Base-by-base conservation (phyloP, 306 rosid genomes). In the Sesbania bispinosa region DNA sequence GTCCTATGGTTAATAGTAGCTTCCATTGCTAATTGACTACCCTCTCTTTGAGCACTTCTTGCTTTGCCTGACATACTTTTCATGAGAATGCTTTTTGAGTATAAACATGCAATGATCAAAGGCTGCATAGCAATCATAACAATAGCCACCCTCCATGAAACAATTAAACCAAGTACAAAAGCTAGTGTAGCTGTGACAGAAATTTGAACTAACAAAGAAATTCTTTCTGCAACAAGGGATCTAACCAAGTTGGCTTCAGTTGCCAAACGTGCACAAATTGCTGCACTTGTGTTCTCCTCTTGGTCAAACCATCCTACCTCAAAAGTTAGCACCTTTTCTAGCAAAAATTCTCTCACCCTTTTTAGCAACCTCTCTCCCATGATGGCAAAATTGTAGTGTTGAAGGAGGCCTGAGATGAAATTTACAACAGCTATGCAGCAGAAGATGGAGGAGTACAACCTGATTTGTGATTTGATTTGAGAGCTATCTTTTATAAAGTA, bases 241-340 rank as follows among this genome's bases (percentile, higher is more conserved):
- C 85, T 60, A 32, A 92, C 86, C 83, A 83, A 66, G 81, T 83
- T 83, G 13, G 87, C 88, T 69, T 92, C 96, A 10, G 66, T 64
- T 4, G 91, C 88, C 21, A 89, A 75, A 14, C 78, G 77, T 26
- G 89, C 85, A 51, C 96, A 88, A 23, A 93, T 77, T 36, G 96
- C 85, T 26, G 89, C 96, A 64, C 96, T 90, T 0, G 88, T 77
- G 74, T 90, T 90, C n/a, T 86, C 91, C 13, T 90, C 88, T 67
- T 85, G 72, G 30, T 93, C 98, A 82, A 90, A 90, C 96, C 98
- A 93, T 54, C 91, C 92, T 36, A 93, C 79, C 82, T 90, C 96
- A 76, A 93, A 93, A 33, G 91, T 88, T 32, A 89, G 36, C 50
- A 86, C 75, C 52, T 83, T 78, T 15, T 66, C 80, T 6, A 93